Base-by-base conservation (phyloP, 495 filamentous ascomycete genomes). In the Polyplosphaeria fusca region DNA sequence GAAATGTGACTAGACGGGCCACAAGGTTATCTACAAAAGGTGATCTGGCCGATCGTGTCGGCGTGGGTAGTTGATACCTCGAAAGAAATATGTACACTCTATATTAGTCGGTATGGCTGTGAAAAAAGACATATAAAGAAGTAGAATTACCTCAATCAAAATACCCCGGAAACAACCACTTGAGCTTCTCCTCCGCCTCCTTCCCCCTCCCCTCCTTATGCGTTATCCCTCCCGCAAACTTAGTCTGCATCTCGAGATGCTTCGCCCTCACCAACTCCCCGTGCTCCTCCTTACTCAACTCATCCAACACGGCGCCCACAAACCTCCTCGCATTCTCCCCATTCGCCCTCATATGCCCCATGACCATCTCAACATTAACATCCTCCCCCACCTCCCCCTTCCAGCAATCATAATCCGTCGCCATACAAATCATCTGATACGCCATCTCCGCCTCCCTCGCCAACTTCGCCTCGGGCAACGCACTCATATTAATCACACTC, bases 361-460 rank as follows among this genome's bases (percentile, higher is more conserved):
- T 92, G 13, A 99, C 94, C 86, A 96, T 96, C 68, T 88, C 88
- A 5, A 99, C 93, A 56, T 87, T 91, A 28, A 99, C 93, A 38
- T 75, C 74, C 52, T 81, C 83, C 2, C 48, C 45, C 5, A 18
- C 48, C 37, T 77, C 76, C 50, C 73, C 71, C 68, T 88, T 87
- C 93, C 93, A 97, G 81, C 91, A 95, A 72, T 99, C 94, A 66
- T 99, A 99, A 74, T 99, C 93, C 20, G 93, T 99, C 24, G 87
- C 85, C 94, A 99, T 99, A 78, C 92, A 96, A 63, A 99, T 92
- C 82, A 96, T 92, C 75, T 92, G 89, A 68, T 96, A 96, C 14
- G 86, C 87, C 60, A 99, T 86, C 76, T 99, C 94, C 3, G 94
- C 94, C 76, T 99, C 93, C 27, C 87, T 80, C 24, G 93, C 93